A percentile compares a stretch with the other conserved stretches of the same genome.
phyloP scores from a whole-genome alignment of 2,329 filamentous ascomycete genomes.

The Biscogniauxia mediterranea region DNA sequence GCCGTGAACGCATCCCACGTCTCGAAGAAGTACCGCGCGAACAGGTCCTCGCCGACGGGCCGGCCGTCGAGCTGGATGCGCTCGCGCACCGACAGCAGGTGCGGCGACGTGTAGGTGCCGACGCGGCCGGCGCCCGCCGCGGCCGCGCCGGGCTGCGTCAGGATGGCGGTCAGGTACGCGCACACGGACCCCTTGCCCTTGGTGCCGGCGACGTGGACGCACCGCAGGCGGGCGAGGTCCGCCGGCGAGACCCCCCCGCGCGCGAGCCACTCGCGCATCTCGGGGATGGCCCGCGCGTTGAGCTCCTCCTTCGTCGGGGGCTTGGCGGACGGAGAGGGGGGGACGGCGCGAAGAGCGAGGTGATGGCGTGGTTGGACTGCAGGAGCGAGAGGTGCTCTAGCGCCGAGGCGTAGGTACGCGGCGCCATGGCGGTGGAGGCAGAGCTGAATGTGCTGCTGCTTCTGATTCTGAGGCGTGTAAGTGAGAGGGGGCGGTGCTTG shows the following conservation, averaged over 20 bases:
- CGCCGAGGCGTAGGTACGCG: constrained; percentile 60
- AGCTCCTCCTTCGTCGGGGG: constrained; percentile 43
- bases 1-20: constrained; percentile 66
- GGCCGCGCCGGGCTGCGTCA: constrained; percentile 46
- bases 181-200: constrained; percentile 93
- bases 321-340: constrained; percentile 45
- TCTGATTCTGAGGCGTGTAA: background rate
- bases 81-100: constrained; percentile 80
- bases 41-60: constrained; percentile 66
- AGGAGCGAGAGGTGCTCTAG: constrained; percentile 72
- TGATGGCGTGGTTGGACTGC: constrained; percentile 73
- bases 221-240: constrained; percentile 38
- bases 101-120: constrained; percentile 83
- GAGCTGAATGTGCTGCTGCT: background rate
- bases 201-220: constrained; percentile 85
- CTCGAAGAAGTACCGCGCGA: constrained; percentile 79
- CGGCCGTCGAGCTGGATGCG: constrained; percentile 76
- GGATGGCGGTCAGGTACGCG: constrained; percentile 76
- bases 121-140: constrained; percentile 42
- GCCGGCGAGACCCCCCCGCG: constrained; percentile 68
- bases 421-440: constrained; percentile 9
- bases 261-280: constrained; percentile 75
- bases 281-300: constrained; percentile 74
- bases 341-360: constrained; percentile 45
- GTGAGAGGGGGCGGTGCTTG: background rate